A percentile compares a stretch with the other conserved stretches of the same genome.
Conservation (phyloP, 2,329 filamentous ascomycete genomes). For the Byssoonygena ceratinophila region DNA sequence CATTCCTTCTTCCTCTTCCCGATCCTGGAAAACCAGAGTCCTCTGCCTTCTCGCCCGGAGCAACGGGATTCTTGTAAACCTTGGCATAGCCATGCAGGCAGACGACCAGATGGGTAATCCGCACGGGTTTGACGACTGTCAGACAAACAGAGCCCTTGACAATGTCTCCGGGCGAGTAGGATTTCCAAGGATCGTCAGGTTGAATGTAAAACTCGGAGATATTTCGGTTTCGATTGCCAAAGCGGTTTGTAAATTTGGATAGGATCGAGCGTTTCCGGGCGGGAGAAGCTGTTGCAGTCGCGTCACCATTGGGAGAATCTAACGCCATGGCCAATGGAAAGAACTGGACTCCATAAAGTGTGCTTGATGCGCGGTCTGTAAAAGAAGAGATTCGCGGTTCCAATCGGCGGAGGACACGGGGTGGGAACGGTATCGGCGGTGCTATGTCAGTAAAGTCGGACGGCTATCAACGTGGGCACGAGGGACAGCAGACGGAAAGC, state of each 20-base stretch:
- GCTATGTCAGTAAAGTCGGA: too few relatives aligned
- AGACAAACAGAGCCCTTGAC: slow-evolving; percentile 51
- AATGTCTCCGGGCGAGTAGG: slow-evolving; percentile 52
- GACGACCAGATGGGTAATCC: slow-evolving; percentile 54
- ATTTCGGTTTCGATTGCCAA: slow-evolving; percentile 44
- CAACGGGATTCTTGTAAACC: slow-evolving; percentile 52
- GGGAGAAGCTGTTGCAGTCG: not conserved
- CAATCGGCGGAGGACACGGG: too few relatives aligned
- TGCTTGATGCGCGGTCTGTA: not conserved
- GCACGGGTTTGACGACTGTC: slow-evolving; percentile 49
- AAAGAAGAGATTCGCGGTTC: too few relatives aligned
- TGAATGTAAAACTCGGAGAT: slow-evolving; percentile 53
- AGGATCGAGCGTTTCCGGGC: slow-evolving; percentile 37
- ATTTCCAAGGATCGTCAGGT: slow-evolving; percentile 52
- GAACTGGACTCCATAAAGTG: slow-evolving; percentile 2
- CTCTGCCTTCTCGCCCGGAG: slow-evolving; percentile 45
- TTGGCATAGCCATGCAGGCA: slow-evolving; percentile 55
- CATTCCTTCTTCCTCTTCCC: slow-evolving; percentile 43
- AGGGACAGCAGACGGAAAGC: too few relatives aligned
- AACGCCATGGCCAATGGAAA: slow-evolving; percentile 1
- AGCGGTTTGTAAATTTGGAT: slow-evolving; percentile 47
- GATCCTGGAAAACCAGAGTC: slow-evolving; percentile 43
- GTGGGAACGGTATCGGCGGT: too few relatives aligned
- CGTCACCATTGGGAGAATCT: slow-evolving; percentile 4
- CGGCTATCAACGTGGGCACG: too few relatives aligned